Conservation (phyloP, 177 flowering plant genomes). For the Vitis hybrid region DNA sequence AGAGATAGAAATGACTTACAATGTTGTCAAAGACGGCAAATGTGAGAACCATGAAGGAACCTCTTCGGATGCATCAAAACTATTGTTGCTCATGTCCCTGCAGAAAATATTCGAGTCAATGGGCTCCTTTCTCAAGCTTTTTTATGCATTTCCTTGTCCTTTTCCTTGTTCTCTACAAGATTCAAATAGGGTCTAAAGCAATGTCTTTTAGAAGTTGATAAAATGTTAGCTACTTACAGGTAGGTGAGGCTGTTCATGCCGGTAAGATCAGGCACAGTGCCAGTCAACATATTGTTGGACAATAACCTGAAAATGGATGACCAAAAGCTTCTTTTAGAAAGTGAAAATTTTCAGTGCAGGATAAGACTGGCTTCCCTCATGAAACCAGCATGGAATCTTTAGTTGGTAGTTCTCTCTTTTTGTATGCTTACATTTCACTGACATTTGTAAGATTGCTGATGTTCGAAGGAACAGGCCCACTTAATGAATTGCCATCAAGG, state of each 20-base stretch:
- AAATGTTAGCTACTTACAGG: slow-evolving; percentile 42
- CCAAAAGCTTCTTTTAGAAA: neutral
- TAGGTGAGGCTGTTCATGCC: slow-evolving; percentile 46
- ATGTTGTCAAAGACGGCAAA: no score
- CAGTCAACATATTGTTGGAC: slow-evolving; percentile 52
- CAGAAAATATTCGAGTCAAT: slow-evolving; percentile 1
- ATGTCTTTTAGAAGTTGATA: neutral
- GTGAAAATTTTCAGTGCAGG: no score
- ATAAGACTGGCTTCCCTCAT: no score
- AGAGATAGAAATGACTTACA: no score
- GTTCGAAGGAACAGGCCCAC: slow-evolving; percentile 48
- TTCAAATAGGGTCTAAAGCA: no score
- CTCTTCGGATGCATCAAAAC: slow-evolving; percentile 35
- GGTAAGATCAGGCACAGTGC: slow-evolving; percentile 59
- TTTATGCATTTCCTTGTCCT: no score
- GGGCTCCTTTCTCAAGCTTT: no score
- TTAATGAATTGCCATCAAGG: slow-evolving; percentile 52
- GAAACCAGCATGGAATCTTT: neutral
- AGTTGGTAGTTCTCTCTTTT: neutral
- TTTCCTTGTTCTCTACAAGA: no score
- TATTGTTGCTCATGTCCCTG: slow-evolving; percentile 76
- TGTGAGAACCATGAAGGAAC: slow-evolving; percentile 43
- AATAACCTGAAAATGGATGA: slow-evolving; percentile 36
- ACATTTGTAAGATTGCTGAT: slow-evolving; percentile 52
- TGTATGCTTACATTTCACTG: slow-evolving; percentile 44